Base-by-base conservation (phyloP, 352 stramenopile genomes). In the Pythium aphanidermatum region DNA sequence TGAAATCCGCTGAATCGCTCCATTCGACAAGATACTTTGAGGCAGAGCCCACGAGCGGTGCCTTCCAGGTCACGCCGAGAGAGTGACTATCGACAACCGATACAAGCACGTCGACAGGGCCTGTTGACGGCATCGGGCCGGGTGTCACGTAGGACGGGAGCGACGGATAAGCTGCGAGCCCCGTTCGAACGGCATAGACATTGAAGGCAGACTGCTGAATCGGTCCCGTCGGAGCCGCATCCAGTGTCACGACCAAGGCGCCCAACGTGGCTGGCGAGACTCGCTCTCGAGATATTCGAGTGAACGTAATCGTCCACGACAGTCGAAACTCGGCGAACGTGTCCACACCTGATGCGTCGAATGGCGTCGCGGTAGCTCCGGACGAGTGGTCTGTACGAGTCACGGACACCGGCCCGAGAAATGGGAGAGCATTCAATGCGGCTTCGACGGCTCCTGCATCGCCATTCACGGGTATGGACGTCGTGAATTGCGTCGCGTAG, bases 21-120 rank as follows among this genome's bases (percentile, higher is more conserved):
- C 78, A 94, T 37, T 96, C 83, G 14, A 97, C 48, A 6, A 92
- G 50, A 58, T 96, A 96, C 42, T 94, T 90, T 0, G 65, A 76
- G 24, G 39, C 19, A 1, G 46, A 38, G 41, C 5, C 55, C 17
- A 53, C 13, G 2, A 19, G 20, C 2, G 76, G 83, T 2, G 69
- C 39, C 8, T 51, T 34, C 82, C 82, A 93, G 30, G 61, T 78
- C 20, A 91, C 74, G 6, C 82, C 82, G 5, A 93, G 58, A 0
- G 74, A 84, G 3, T 63, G 54, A 7, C 28, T 55, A 26, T 90
- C 74, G 4, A 91, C 68, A 6, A 86, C 55, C 2, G 76, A 90
- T 0, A 90, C 63, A 4, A 57, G 52, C 14, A 87, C 58, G 13
- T 82, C 53, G 2, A 43, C 51, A 11, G 78, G 76, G 2, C 68